Conservation (phyloP, 1,139 yeast genomes). For the Candida freyschussii region DNA sequence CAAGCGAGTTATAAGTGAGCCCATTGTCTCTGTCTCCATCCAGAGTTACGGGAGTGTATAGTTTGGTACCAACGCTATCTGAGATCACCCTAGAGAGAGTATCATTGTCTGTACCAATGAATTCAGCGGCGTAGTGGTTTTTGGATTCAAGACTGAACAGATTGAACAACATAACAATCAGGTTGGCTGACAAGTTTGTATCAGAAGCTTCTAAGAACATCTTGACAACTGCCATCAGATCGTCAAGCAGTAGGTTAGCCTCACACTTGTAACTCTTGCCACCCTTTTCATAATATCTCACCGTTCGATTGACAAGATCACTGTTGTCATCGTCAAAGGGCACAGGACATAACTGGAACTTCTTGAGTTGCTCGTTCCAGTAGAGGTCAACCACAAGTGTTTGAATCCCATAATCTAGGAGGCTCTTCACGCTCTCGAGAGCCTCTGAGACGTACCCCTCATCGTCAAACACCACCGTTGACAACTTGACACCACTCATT, state of each 20-base stretch:
- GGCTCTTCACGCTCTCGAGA: constrained; percentile 32
- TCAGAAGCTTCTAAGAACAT: constrained; percentile 44
- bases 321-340: constrained; percentile 8
- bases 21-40: constrained; percentile 23
- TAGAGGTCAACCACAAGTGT: constrained; percentile 58
- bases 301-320: constrained; percentile 4
- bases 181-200: constrained; percentile 49
- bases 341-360: constrained; percentile 73
- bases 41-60: constrained; percentile 34
- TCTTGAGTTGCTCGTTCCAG: constrained; percentile 47
- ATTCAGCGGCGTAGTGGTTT: constrained; percentile 1
- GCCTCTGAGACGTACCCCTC: constrained; percentile 47
- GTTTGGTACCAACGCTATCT: constrained; percentile 17
- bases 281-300: constrained; percentile 1
- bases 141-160: constrained; percentile 23
- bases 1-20: constrained; percentile 20
- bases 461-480: constrained; percentile 43
- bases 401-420: constrained; percentile 50
- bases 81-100: constrained; percentile 19
- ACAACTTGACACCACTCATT: constrained; percentile 54
- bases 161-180: constrained; percentile 49
- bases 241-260: constrained; percentile 38
- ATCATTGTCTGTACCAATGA: constrained; percentile 13
- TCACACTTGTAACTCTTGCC: constrained; percentile 32
- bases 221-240: constrained; percentile 35